Evolutionary conservation across 768 basidiomycete species (phyloP).

Genomic region (Aureoboletus auriporus): DNA sequence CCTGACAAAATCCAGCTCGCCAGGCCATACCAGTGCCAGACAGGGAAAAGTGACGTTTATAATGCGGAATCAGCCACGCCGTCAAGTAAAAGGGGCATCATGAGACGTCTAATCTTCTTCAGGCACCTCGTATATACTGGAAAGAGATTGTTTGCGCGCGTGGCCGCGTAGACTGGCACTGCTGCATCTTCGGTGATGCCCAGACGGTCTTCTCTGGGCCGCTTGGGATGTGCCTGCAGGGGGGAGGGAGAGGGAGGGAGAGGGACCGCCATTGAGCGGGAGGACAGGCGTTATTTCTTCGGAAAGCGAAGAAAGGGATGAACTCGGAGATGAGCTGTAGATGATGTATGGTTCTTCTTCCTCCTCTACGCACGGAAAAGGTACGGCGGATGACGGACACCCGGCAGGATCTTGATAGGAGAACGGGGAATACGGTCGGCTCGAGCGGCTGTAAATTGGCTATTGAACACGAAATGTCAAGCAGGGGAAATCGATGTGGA

Average conservation of each 20-base stretch:
- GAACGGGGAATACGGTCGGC: constrained; percentile 7
- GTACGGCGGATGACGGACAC: constrained; percentile 16
- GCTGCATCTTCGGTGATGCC: constrained; percentile 28
- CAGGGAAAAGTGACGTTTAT: not conserved
- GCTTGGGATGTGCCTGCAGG: constrained; percentile 7
- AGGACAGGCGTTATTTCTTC: constrained; percentile 27
- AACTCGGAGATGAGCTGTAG: constrained; percentile 31
- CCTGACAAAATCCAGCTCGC: constrained; percentile 18
- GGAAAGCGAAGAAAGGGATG: constrained; percentile 30
- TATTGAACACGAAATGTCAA: constrained; percentile 1
- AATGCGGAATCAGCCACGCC: not conserved
- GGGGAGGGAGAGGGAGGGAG: constrained; percentile 9
- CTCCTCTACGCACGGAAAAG: constrained; percentile 26
- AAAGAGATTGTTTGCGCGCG: constrained; percentile 27
- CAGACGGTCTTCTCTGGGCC: constrained; percentile 12
- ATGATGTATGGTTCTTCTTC: constrained; percentile 32
- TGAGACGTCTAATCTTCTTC: constrained; percentile 24
- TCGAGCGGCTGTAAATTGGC: constrained; percentile 18
- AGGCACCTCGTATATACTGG: constrained; percentile 31
- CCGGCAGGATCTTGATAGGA: constrained; percentile 5
- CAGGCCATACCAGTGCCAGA: constrained; percentile 12
- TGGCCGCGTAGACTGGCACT: constrained; percentile 31
- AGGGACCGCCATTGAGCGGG: constrained; percentile 13
- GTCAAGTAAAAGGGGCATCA: not conserved
- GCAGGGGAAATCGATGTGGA: not conserved